Base-by-base conservation (phyloP, 2,329 filamentous ascomycete species). In the Botrytis porri region DNA sequence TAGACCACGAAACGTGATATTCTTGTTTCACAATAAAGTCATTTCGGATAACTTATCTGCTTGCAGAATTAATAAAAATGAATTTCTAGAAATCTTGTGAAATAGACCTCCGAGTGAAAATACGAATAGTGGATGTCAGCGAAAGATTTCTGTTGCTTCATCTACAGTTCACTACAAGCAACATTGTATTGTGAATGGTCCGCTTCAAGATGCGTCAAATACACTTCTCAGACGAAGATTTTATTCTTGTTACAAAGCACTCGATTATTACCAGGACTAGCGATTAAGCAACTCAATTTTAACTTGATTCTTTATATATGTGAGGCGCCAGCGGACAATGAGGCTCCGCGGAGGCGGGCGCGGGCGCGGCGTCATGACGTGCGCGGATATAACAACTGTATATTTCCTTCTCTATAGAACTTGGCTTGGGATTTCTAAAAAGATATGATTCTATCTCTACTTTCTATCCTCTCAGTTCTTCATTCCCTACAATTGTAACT, bases 401-500 rank as follows among this genome's bases (percentile, higher is more conserved):
- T 57, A 39, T 66, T 25, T 54, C 5, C 22, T 25, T 54, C 12
- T n/a, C 12, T 20, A 22, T 1, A 22, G 35, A 57, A n/a, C 16
- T 57, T 22, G 3, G 14, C 9, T 9, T 4, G 4, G 3, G 5
- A 6, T 10, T 66, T 39, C 6, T 37, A 8, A 66, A 1, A 37
- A 7, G 16, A 35, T 6, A 51, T 16, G 1, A 18, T 12, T 37
- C 0, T 45, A 22, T 32, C 12, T 9, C 18, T 22, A 4, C 2
- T 3, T 25, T 1, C 6, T 4, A 35, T 25, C 3, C 3, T 35
- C 20, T 20, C 0, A n/a, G 3, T n/a, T n/a, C 22, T 22, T 3
- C 1, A 1, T 10, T 51, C 32, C 22, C 22, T n/a, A 12, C 3
- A 3, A 16, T 70, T 32, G 6, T 14, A 20, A 39, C 14, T 8